Percentiles rank a stretch among this genome's conserved stretches.
Conservation (phyloP, 129 eudicot species). For the Pulicaria dysenterica region DNA sequence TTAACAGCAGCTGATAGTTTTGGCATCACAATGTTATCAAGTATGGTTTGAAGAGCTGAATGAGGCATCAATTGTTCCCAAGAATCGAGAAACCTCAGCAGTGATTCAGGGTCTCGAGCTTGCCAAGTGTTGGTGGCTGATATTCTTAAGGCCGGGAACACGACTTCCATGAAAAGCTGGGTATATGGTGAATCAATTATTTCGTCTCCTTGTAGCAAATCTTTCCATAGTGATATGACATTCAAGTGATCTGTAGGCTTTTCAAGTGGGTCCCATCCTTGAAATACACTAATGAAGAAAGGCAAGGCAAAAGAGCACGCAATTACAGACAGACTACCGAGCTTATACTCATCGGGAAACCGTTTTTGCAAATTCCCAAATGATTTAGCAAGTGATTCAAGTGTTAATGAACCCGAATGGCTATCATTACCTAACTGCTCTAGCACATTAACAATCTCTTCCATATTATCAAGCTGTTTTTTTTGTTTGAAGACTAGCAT, state of each 20-base stretch:
- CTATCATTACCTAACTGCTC: constrained; percentile 48
- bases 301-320: constrained; percentile 72
- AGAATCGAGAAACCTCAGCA: constrained; percentile 64
- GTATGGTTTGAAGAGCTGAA: constrained; percentile 60
- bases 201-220: constrained; percentile 63
- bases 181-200: constrained; percentile 35
- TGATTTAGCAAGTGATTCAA: constrained; percentile 62
- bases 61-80: constrained; percentile 77
- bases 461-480: constrained; percentile 66
- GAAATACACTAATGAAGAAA: constrained; percentile 57
- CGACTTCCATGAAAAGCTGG: constrained; percentile 65
- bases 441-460: constrained; percentile 47
- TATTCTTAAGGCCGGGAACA: constrained; percentile 72
- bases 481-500: constrained; percentile 56
- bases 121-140: constrained; percentile 79
- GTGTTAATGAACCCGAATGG: constrained; percentile 50
- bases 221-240: constrained; percentile 54
- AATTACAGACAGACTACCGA: constrained; percentile 57
- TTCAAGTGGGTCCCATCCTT: constrained; percentile 76
- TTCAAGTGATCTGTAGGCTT: constrained; percentile 51
- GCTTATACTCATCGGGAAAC: constrained; percentile 59
- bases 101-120: constrained; percentile 77
- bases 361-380: constrained; percentile 53
- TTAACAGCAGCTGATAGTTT: constrained; percentile 70
- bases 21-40: constrained; percentile 67